Evolutionary conservation across 2,329 filamentous ascomycete species (phyloP).

Genomic region (Cytospora piceae): DNA sequence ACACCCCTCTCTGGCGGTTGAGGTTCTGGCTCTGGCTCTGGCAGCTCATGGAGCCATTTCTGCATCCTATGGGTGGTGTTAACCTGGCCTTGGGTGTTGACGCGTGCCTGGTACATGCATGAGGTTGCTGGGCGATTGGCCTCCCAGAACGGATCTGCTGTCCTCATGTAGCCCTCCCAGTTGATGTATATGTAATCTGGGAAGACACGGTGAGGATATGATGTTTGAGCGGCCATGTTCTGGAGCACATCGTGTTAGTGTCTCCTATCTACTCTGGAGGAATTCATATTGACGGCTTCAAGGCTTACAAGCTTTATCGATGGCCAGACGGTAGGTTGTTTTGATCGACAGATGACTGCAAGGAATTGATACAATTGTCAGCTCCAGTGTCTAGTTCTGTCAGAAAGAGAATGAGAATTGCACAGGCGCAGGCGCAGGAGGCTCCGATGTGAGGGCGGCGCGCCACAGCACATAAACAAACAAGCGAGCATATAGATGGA

Average conservation of each 20-base stretch:
- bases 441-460: neutral
- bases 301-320: neutral
- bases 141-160: slow-evolving; percentile 17
- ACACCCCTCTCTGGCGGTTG: neutral
- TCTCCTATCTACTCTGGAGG: neutral
- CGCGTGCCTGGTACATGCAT: slow-evolving; percentile 12
- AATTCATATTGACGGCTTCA: neutral
- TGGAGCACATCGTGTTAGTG: neutral
- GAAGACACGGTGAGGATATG: slow-evolving; percentile 9
- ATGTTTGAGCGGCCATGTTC: neutral
- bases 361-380: neutral
- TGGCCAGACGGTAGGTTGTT: neutral
- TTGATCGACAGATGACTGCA: neutral
- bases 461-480: neutral
- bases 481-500: neutral
- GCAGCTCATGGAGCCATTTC: slow-evolving; percentile 17
- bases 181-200: slow-evolving; percentile 21
- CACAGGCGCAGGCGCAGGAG: neutral
- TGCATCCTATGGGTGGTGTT: slow-evolving; percentile 14
- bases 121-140: slow-evolving; percentile 11
- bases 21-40: slow-evolving; percentile 7
- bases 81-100: slow-evolving; percentile 1
- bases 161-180: slow-evolving; percentile 4
- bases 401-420: neutral
- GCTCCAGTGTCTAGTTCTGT: neutral